A percentile compares a stretch with the other conserved stretches of the same genome.
Conservation (phyloP, 371 early-diverging fungal genomes). For the Entomophthora muscae region DNA sequence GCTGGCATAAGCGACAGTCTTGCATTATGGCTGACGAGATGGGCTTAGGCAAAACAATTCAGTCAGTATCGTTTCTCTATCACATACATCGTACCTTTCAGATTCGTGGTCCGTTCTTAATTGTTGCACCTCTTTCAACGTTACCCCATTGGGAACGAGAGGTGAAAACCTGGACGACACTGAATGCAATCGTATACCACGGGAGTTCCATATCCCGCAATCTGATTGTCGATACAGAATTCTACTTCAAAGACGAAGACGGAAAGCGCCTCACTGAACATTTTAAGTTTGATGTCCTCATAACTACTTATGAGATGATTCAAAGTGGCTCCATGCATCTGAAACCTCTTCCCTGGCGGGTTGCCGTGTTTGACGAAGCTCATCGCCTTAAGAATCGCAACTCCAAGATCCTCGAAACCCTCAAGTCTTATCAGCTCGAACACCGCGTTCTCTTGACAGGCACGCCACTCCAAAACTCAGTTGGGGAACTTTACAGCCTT, state of each 20-base stretch:
- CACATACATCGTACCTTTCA: slow-evolving; percentile 38
- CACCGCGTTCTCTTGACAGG: slow-evolving; percentile 64
- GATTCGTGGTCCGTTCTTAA: slow-evolving; percentile 35
- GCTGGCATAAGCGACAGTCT: slow-evolving; percentile 39
- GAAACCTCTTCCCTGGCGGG: slow-evolving; percentile 61
- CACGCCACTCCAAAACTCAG: slow-evolving; percentile 87
- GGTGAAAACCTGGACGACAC: slow-evolving; percentile 58
- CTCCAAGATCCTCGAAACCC: slow-evolving; percentile 27
- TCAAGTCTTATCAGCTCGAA: slow-evolving; percentile 45
- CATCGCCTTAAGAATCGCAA: slow-evolving; percentile 79
- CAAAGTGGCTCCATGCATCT: slow-evolving; percentile 44
- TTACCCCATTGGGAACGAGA: slow-evolving; percentile 94
- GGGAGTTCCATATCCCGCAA: slow-evolving; percentile 75
- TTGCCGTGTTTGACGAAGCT: slow-evolving; percentile 90
- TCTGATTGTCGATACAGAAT: slow-evolving; percentile 19
- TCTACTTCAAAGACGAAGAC: slow-evolving; percentile 16
- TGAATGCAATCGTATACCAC: slow-evolving; percentile 43
- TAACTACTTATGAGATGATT: slow-evolving; percentile 78
- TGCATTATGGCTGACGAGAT: slow-evolving; percentile 81
- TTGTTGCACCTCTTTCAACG: slow-evolving; percentile 93
- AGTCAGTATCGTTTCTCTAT: slow-evolving; percentile 64
- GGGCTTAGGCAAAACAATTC: slow-evolving; percentile 71
- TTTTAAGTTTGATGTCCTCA: slow-evolving; percentile 50
- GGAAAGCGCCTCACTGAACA: slow-evolving; percentile 22
- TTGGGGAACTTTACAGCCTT: slow-evolving; percentile 82